Evolutionary conservation across 805 yeast genomes (phyloP), one percentile per base, ranked within the genome.

Genomic region (Candida hungchunana): DNA sequence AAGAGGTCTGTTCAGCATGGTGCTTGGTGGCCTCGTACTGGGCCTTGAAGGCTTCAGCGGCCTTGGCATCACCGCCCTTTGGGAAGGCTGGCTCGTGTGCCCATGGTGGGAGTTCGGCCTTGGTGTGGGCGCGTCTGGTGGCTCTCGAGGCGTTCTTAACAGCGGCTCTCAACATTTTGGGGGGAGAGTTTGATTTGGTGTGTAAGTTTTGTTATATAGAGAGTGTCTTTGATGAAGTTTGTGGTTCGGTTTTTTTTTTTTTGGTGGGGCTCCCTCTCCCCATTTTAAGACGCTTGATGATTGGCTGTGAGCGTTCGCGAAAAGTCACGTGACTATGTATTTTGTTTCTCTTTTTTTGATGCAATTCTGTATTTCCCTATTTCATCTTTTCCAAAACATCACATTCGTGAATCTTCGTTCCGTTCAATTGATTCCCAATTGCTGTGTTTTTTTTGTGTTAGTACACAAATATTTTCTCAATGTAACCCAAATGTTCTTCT

Each of bases 1-100:
- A 64, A 43, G 94, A 73, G 47, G 96, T 81, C 47, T 75, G 72
- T 44, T 63, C 69, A 39, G 96, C 89, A 68, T 90, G 98, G 60
- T 80, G 80, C 55, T 70, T 71, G 57, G 84, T 74, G 50, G 81
- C 85, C 50, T 76, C 74, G 46, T 71, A 45, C 34, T 69, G 69
- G 52, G 76, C 72, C 56, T 67, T 69, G 71, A 77, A 87, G 23
- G 76, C 86, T 51, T 76, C 82, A 49, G 73, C 77, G 48, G 73
- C 66, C 62, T 34, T 50, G 50, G 47, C 27, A 14, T 25, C 27
- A 20, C 23, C 23, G 7, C 16, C 27, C 33, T 60, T 60, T 41
- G 69, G 62, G 60, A 66, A 73, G 18, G 77, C 78, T 50, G 73
- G 73, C 43, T 66, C 56, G 43, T 58, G 36, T 31, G 71, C 71